A percentile compares a stretch with the other conserved stretches of the same genome.
These are phyloP conservation scores for Cystofilobasidium ferigula DNA, from an alignment of 768 basidiomycete genomes.

Conservation along the genomic window DNA sequence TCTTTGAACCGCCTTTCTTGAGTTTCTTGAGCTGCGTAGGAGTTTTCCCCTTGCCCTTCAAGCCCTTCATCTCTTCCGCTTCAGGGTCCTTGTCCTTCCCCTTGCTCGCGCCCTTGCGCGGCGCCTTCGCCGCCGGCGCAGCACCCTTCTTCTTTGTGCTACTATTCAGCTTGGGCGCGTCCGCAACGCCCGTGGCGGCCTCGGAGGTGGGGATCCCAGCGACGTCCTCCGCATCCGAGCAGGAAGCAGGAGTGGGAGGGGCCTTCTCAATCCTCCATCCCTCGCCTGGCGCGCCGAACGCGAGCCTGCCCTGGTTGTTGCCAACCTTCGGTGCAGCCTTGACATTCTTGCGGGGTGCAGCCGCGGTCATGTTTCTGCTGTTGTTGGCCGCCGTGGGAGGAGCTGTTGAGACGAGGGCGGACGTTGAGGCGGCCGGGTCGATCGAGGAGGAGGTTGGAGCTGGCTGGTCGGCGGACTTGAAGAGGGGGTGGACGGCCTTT, in stretches of 20 bases:
- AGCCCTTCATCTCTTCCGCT: constrained; percentile 3
- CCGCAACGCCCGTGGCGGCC: background rate
- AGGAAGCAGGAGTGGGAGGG: too few species aligned
- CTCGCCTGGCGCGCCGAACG: constrained; percentile 9
- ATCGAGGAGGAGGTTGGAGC: too few species aligned
- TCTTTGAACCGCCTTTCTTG: too few species aligned
- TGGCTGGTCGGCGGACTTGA: too few species aligned
- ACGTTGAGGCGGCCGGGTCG: too few species aligned
- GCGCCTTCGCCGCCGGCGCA: background rate
- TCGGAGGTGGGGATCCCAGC: background rate
- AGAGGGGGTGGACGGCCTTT: too few species aligned
- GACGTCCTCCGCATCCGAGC: background rate
- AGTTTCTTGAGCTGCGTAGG: background rate
- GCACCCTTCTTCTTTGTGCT: background rate
- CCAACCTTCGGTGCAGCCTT: background rate
- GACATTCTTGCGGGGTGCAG: background rate
- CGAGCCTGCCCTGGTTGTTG: constrained; percentile 8
- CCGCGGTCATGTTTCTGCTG: too few species aligned
- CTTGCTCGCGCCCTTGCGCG: background rate
- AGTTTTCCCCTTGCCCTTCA: background rate
- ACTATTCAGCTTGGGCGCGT: background rate
- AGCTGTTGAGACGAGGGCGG: too few species aligned
- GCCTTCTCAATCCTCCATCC: constrained; percentile 7
- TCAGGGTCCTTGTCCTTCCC: constrained; percentile 19
- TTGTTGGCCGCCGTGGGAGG: too few species aligned